Percentiles rank a stretch among this genome's conserved stretches.
Conservation (phyloP, 345 rosid species). For the Eucalyptus pumila region DNA sequence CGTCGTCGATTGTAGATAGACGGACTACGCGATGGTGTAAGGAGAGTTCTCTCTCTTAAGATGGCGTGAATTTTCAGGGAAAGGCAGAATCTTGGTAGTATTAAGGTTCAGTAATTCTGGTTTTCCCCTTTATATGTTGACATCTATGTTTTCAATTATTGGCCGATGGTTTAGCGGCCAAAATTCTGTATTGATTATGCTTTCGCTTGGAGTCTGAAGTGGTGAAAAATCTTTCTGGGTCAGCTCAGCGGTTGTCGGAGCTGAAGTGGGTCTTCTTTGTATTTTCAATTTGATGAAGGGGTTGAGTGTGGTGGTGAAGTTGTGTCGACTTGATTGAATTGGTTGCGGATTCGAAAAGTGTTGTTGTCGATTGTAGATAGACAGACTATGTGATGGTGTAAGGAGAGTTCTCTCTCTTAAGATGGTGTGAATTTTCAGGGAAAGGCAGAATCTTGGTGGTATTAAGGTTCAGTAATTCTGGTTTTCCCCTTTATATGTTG, state of each 20-base stretch:
- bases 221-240: background rate
- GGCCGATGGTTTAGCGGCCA: background rate
- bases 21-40: background rate
- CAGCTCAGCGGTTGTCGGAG: background rate
- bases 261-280: background rate
- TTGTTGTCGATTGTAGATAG: background rate
- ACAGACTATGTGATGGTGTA: background rate
- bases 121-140: background rate
- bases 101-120: background rate
- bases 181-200: background rate
- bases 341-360: background rate
- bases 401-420: background rate
- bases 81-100: background rate
- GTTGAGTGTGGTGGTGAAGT: background rate
- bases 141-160: background rate
- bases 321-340: background rate
- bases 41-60: background rate
- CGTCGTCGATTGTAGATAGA: background rate
- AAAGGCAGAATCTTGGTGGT: background rate
- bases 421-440: background rate
- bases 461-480: background rate
- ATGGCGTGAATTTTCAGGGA: background rate
- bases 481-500: background rate
- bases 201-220: background rate
- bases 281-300: background rate